Base-by-base conservation (phyloP, 805 yeast species). In the Novakomyces olei region DNA sequence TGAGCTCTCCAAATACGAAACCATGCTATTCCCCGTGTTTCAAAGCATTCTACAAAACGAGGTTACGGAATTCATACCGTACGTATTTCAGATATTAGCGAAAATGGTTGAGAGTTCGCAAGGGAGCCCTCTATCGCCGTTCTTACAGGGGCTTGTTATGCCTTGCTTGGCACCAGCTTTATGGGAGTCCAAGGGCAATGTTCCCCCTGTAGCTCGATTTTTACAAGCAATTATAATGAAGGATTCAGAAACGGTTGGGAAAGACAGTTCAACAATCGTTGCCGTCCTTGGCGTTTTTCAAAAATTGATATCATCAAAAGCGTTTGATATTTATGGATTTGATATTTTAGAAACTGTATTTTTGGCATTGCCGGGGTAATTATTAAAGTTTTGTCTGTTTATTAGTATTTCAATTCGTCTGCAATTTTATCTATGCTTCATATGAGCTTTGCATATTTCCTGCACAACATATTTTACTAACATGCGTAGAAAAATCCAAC, bases 261-360 rank as follows among this genome's bases (percentile, higher is more conserved):
- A 70, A n/a, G 45, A 50, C 19, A 49, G 49, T 12, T 64, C 61
- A 31, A 34, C 47, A 26, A 49, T 80, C 27, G 66, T 76, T 23
- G 92, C 95, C 3, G 65, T 88, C 19, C 58, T 88, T 26, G 99
- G 99, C 26, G 92, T 88, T n/a, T 91, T 79, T 60, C 98, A 91
- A 55, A 80, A 83, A 50, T 59, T 88, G 41, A 69, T 88, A 33
- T 70, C 94, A 1, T 79, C 95, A 0, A 76, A 74, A 41, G 63
- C 69, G 10, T 74, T 80, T 44, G 96, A 88, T 44, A 54, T 55
- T 25, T 64, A 69, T 44, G 96, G 95, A 2, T 75, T 88, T 51
- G 96, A 88, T 36, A 56, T 88, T 27, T 54, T 88, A 29, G 83
- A 77, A 47, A 56, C 63, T 2, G 71, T 88, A 31, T n/a, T n/a